Evolutionary conservation across 768 basidiomycete species (phyloP), one percentile per base, ranked within the genome.

Genomic region (Termitomyces heimii): DNA sequence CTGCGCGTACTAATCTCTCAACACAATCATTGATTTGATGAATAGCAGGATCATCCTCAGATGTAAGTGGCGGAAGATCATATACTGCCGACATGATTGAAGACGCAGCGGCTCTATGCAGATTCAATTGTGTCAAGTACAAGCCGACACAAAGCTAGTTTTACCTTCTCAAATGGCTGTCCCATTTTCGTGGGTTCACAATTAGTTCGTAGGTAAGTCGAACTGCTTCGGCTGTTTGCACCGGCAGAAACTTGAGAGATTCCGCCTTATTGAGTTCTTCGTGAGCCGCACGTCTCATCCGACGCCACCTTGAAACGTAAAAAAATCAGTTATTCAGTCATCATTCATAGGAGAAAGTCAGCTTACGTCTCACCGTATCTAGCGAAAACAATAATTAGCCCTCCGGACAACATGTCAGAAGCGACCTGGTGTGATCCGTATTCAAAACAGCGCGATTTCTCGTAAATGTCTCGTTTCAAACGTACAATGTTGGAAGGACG

Each of bases 161-260:
- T 44, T 44, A 44, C 43, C 43, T 44, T 16, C 43, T 44, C 43
- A 44, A 20, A 14, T 26, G 43, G 24, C 24, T 44, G 43, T 44
- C 43, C 43, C 43, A 44, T 26, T 44, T 44, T 26, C 8, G 5
- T 2, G 43, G 24, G 20, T 3, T 74, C 74, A 47, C 40, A 1
- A 75, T 54, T 26, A 74, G 56, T 10, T 59, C 65, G 18, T 70
- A 55, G 10, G 66, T 63, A 43, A 73, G 65, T 20, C 68, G 56
- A n/a, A 66, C 59, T 34, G 73, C 68, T 61, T 74, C 73, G 24
- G 54, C 61, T 22, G 60, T 52, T 53, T 73, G 73, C 28, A 66
- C 37, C 12, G 63, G 60, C 12, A 67, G 42, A 56, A 65, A 73
- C 31, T 61, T 54, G 28, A 54, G 59, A 4, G 64, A 63, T 4